These are phyloP conservation scores for Isatis lusitanica DNA, from an alignment of 441 rosid species.

Conservation along the genomic window DNA sequence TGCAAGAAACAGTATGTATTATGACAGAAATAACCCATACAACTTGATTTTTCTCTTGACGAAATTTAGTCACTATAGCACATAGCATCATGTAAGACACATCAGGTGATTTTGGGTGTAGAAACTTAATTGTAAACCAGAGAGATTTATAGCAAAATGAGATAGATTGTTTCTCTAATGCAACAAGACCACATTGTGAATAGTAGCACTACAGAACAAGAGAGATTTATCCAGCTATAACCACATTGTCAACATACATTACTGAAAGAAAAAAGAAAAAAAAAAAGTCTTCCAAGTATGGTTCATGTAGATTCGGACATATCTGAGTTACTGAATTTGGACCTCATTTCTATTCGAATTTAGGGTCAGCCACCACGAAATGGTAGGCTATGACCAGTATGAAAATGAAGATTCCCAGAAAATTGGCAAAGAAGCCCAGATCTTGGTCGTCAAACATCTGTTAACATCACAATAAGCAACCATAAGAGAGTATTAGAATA, in stretches of 20 bases:
- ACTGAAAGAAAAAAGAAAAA: neutral
- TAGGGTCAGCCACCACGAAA: constrained; percentile 74
- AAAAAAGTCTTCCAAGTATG: constrained; percentile 10
- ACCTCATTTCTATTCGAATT: constrained; percentile 54
- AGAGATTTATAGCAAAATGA: constrained; percentile 7
- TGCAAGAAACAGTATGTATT: constrained; percentile 49
- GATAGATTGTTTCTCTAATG: neutral
- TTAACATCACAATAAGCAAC: constrained; percentile 20
- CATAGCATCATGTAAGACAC: constrained; percentile 16
- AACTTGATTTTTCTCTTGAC: constrained; percentile 40
- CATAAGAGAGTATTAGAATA: neutral
- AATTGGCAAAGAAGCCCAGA: constrained; percentile 47
- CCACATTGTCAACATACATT: constrained; percentile 10
- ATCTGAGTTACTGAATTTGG: neutral
- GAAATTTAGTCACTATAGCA: constrained; percentile 4
- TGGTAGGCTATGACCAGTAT: constrained; percentile 75
- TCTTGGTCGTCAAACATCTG: constrained; percentile 73
- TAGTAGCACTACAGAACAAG: neutral
- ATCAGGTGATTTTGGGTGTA: constrained; percentile 2
- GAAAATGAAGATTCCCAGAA: constrained; percentile 67
- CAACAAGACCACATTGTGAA: neutral
- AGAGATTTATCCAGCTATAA: neutral
- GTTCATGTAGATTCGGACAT: neutral
- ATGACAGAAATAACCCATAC: constrained; percentile 50
- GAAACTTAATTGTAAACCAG: constrained; percentile 3